Base-by-base conservation (phyloP, 148 eudicot species). In the Fagopyrum esculentum region DNA sequence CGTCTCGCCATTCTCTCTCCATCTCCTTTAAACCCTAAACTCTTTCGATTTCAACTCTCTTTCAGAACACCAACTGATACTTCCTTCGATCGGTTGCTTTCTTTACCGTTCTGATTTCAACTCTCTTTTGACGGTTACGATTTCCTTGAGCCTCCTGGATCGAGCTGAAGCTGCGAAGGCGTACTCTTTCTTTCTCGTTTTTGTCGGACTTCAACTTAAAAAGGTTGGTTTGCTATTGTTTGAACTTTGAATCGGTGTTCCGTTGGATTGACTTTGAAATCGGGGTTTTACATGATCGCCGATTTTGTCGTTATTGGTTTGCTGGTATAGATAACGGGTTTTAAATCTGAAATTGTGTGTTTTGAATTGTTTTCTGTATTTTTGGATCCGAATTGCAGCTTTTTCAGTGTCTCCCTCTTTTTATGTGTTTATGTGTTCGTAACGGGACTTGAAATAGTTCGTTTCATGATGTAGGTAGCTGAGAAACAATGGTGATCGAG, bases 401-500 rank as follows among this genome's bases (percentile, higher is more conserved):
- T 49, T 8, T 6, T 49, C 9, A 49, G 9, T 49, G 12, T 49
- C 11, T 2, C 52, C 9, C 52, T 49, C 12, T 48, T 48, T 49
- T 49, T 2, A 1, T 35, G 3, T 35, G 40, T 35, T 35, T 35
- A 35, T 49, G 52, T 49, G 52, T 8, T 12, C 52, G 6, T 9
- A 1, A 49, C 6, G 9, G 3, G 52, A 49, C 1, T 49, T 49
- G 40, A 49, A 49, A 49, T 49, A 49, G 52, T 49, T 8, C 12
- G 9, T 48, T 48, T 49, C 11, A 10, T 49, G 52, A 12, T 3
- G 52, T 49, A 49, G 52, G 17, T 50, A n/a, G 40, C 45, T 19
- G 49, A 48, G 6, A n/a, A 22, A 61, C 13, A 16, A 79, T 59
- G 74, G 79, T 85, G 87, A 45, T 76, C 48, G 79, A 77, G 69